Evolutionary conservation across 805 yeast genomes (phyloP).

Genomic region (Cephaloascus fragrans): DNA sequence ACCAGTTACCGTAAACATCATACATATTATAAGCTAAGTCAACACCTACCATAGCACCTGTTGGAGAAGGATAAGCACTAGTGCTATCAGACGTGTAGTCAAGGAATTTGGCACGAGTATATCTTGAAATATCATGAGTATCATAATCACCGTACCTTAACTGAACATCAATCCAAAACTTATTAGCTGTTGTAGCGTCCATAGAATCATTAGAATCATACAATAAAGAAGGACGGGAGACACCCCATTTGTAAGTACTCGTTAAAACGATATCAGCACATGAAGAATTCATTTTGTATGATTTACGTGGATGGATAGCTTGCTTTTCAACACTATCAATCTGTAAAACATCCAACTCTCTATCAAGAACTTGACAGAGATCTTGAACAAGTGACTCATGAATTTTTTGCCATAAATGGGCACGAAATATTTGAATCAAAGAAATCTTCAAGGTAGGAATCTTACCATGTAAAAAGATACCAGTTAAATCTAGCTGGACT

Average conservation of each 20-base stretch:
- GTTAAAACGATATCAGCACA: conserved; percentile 81
- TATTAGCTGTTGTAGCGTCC: conserved; percentile 50
- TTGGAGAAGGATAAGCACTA: conserved; percentile 83
- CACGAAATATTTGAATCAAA: conserved; percentile 90
- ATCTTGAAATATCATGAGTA: conserved; percentile 91
- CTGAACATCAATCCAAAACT: conserved; percentile 94
- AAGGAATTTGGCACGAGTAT: conserved; percentile 83
- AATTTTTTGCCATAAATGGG: conserved; percentile 98
- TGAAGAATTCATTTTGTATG: conserved; percentile 94
- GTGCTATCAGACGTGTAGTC: conserved; percentile 87
- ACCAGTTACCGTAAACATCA: conserved; percentile 97
- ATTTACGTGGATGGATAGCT: conserved; percentile 92
- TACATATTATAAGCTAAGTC: conserved; percentile 94
- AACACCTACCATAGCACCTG: conserved; percentile 84
- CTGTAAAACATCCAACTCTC: conserved; percentile 72
- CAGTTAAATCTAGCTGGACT: conserved; percentile 93
- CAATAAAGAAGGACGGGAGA: conserved; percentile 71
- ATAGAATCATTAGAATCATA: conserved; percentile 60
- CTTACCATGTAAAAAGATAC: conserved; percentile 94
- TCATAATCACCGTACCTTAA: conserved; percentile 95
- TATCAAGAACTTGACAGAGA: conserved; percentile 83
- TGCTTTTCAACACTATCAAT: conserved; percentile 84
- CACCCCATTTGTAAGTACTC: conserved; percentile 74
- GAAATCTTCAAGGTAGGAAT: conserved; percentile 96
- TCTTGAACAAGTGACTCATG: conserved; percentile 94